These are phyloP conservation scores for Punica granatum DNA, from an alignment of 345 rosid genomes.

Conservation along the genomic window DNA sequence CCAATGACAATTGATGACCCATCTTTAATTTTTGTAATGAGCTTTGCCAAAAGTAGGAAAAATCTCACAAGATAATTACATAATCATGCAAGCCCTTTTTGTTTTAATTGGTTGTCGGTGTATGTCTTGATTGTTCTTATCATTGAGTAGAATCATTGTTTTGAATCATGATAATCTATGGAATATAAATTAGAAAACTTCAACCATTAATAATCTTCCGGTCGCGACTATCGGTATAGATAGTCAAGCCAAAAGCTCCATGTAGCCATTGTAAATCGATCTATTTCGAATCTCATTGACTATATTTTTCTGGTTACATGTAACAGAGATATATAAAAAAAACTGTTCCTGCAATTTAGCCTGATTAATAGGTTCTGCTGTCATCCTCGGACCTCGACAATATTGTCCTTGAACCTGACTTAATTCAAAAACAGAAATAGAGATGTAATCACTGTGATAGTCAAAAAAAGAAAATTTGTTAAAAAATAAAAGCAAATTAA, in stretches of 20 bases:
- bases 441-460: too few relatives aligned
- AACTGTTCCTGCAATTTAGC: too few relatives aligned
- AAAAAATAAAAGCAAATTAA: too few relatives aligned
- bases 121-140: neutral
- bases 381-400: too few relatives aligned
- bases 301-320: too few relatives aligned
- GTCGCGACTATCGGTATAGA: neutral
- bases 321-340: too few relatives aligned
- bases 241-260: neutral
- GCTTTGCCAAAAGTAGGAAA: conserved; percentile 9
- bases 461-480: too few relatives aligned
- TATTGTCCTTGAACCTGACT: too few relatives aligned
- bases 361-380: too few relatives aligned
- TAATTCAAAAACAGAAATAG: too few relatives aligned
- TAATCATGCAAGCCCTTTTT: neutral
- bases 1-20: neutral
- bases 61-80: neutral
- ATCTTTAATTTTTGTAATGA: neutral
- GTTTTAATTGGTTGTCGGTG: neutral
- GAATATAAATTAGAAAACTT: neutral
- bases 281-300: too few relatives aligned
- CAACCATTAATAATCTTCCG: neutral
- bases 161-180: neutral
- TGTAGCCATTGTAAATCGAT: too few relatives aligned
- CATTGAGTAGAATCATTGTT: neutral